Evolutionary conservation across 352 stramenopile species (phyloP).

Genomic region (Pythium sukuiense): DNA sequence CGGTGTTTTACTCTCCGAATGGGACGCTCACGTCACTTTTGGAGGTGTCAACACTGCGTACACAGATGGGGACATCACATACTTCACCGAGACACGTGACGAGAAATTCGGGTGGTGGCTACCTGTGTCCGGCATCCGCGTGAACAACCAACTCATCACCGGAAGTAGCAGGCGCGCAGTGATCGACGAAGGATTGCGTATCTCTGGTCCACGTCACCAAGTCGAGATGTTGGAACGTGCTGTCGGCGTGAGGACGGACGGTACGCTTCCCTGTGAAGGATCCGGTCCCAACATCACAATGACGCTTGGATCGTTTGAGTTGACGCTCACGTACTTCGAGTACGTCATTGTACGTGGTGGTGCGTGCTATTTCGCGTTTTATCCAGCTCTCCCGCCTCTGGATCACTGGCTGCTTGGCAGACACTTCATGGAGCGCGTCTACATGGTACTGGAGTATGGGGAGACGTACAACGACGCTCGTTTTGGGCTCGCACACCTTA

Average conservation of each 20-base stretch:
- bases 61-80: constrained; percentile 1
- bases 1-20: background rate
- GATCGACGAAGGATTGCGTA: background rate
- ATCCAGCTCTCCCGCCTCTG: background rate
- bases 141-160: background rate
- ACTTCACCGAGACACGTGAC: background rate
- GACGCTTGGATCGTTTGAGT: background rate
- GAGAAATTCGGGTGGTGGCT: background rate
- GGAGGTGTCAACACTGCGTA: background rate
- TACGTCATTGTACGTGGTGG: background rate
- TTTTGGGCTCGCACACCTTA: constrained; percentile 1
- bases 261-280: background rate
- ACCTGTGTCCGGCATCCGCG: background rate
- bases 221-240: background rate
- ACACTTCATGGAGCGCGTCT: constrained; percentile 2
- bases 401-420: constrained; percentile 6
- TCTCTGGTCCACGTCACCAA: background rate
- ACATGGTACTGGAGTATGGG: constrained; percentile 16
- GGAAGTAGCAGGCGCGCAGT: background rate
- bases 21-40: background rate
- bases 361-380: background rate
- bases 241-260: background rate
- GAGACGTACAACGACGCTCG: background rate
- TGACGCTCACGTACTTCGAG: background rate
- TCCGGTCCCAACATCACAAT: constrained; percentile 10